Evolutionary conservation across 371 early-diverging fungal species (phyloP).

Genomic region (Parasitella parasitica): DNA sequence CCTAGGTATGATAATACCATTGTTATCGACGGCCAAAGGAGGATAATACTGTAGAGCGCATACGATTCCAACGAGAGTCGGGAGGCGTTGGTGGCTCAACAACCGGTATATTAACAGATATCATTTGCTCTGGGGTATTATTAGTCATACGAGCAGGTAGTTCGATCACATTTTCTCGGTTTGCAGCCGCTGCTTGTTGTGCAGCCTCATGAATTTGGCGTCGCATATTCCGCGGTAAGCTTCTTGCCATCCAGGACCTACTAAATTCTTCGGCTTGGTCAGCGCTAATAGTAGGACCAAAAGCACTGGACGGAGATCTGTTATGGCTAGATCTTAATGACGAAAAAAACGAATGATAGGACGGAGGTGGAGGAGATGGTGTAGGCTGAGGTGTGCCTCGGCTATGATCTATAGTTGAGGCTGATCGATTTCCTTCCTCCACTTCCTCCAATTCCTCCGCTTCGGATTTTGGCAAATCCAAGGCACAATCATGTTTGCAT

Average conservation of each 20-base stretch:
- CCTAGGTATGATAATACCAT: too few relatives aligned
- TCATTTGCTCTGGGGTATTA: background rate
- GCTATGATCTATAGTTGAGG: background rate
- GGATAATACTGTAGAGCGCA: background rate
- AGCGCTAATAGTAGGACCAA: conserved; percentile 47
- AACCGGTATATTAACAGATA: background rate
- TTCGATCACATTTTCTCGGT: conserved; percentile 24
- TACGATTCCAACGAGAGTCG: background rate
- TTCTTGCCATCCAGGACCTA: conserved; percentile 47
- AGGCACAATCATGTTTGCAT: conserved; percentile 55
- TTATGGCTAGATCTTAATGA: conserved; percentile 14
- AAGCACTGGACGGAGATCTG: conserved; percentile 24
- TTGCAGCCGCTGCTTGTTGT: conserved; percentile 11
- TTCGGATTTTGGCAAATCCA: conserved; percentile 24
- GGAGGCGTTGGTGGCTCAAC: background rate
- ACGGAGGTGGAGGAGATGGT: conserved; percentile 10
- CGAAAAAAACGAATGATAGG: conserved; percentile 16
- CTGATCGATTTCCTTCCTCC: background rate
- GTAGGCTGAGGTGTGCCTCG: background rate
- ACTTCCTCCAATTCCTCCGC: background rate
- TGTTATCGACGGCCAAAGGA: background rate
- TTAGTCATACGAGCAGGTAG: conserved; percentile 32
- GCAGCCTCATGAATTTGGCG: conserved; percentile 41
- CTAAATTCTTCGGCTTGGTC: conserved; percentile 46
- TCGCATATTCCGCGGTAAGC: conserved; percentile 49